Evolutionary conservation across 805 yeast species (phyloP), one percentile per base, ranked within the genome.

Genomic region (Wickerhamiella allomyrinae): DNA sequence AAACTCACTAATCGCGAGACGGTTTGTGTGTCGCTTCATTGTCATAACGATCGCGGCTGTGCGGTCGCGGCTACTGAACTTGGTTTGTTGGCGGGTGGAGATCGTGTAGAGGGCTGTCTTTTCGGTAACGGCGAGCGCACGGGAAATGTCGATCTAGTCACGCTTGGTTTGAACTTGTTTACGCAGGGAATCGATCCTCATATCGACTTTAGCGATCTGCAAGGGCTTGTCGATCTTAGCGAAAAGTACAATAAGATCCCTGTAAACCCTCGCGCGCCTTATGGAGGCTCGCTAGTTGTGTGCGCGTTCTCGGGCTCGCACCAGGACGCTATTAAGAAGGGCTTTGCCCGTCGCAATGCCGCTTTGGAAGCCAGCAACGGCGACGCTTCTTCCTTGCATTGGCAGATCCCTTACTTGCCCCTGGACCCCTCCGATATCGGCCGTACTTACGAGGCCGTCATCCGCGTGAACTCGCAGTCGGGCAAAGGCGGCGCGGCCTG

Each of bases 401-500:
- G 93, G 94, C 67, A 71, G 52, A 67, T 82, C 45, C 94, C 94
- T 15, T 82, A 82, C 62, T 69, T 82, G 51, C 93, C 94, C 22
- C 68, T 83, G 55, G 94, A 82, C 57, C 94, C 94, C 37, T 68
- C 73, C 51, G 93, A 83, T 58, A 77, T 82, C 53, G 93, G 93
- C 40, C 74, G 91, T 59, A 79, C 79, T n/a, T 83, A 83, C 63
- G 94, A 83, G 62, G 91, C 93, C n/a, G 81, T 83, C 43, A 82
- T 82, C 52, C 74, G 94, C 57, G 91, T 82, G 58, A 82, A 82
- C 62, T 81, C 91, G 10, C 93, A 82, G 63, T 74, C 83, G 20
- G 94, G 94, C 47, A 82, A 82, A 63, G 93, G 93, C 54, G 93
- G 93, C 50, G 80, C 89, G 9, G 83, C 93, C 5, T 82, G 93